Percentiles rank a stretch among this genome's conserved stretches.
phyloP scores from a whole-genome alignment of 1,284 basidiomycete genomes.

The Ganoderma sinense region DNA sequence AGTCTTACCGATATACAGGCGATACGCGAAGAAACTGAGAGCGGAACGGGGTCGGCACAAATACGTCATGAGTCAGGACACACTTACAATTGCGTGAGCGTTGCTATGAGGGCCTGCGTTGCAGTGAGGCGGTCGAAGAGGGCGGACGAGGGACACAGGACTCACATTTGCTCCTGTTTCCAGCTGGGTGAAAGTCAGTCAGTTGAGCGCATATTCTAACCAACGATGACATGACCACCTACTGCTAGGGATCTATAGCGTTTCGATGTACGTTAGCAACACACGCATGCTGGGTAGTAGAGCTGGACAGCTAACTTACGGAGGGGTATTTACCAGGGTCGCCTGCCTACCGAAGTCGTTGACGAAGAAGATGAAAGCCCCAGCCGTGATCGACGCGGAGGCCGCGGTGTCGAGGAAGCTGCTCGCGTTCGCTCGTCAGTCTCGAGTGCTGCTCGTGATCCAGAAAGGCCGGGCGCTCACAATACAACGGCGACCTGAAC shows the following conservation, averaged over 20 bases:
- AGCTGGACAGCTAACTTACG: not conserved
- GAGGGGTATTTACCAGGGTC: not conserved
- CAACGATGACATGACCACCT: not conserved
- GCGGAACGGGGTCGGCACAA: not conserved
- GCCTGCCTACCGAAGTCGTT: not conserved
- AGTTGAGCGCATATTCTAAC: not conserved
- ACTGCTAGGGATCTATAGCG: not conserved
- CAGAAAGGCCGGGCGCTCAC: not conserved
- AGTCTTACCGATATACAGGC: not conserved
- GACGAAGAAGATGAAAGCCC: slow-evolving; percentile 1
- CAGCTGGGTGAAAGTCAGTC: not conserved
- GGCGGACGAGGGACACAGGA: not conserved
- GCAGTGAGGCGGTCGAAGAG: not conserved
- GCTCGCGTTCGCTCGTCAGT: not conserved
- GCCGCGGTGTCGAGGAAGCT: not conserved
- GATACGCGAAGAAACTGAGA: not conserved
- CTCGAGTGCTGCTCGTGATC: not conserved
- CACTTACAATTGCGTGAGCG: not conserved
- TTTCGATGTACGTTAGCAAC: not conserved
- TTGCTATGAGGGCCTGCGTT: not conserved
- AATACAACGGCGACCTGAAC: not conserved
- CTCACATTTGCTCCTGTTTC: not conserved
- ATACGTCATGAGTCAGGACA: not conserved
- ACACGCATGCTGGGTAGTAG: too few species aligned
- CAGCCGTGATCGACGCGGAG: not conserved